A percentile compares a stretch with the other conserved stretches of the same genome.
Evolutionary conservation across 202 grass and related monocot genomes (phyloP).

Genomic region (Panicum virgatum): DNA sequence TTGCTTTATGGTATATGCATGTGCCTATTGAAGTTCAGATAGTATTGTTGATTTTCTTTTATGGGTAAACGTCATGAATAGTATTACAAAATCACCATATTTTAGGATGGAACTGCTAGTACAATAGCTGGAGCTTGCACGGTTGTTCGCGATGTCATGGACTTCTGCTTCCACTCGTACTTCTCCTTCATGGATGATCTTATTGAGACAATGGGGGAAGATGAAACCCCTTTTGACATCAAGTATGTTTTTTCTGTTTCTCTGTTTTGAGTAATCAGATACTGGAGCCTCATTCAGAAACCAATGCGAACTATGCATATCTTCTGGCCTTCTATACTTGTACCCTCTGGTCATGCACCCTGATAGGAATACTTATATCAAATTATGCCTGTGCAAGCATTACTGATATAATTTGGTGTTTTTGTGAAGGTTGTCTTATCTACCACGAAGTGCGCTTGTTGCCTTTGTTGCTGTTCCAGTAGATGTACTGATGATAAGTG

Average conservation of each 20-base stretch:
- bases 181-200: conserved; percentile 93
- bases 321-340: background rate
- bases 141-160: conserved; percentile 71
- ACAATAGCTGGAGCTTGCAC: conserved; percentile 61
- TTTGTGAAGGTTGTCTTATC: conserved; percentile 55
- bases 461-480: conserved; percentile 55
- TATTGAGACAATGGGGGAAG: conserved; percentile 55
- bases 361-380: background rate
- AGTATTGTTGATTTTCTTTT: background rate
- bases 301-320: background rate
- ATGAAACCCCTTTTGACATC: conserved; percentile 69
- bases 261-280: conserved; percentile 5
- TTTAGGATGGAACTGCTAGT: conserved; percentile 66
- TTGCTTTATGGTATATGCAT: conserved; percentile 61
- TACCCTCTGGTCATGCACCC: background rate
- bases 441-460: conserved; percentile 59
- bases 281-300: background rate
- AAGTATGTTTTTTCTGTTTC: conserved; percentile 51
- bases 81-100: conserved; percentile 3
- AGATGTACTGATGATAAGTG: conserved; percentile 74
- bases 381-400: background rate
- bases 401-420: conserved; percentile 7
- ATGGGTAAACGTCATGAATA: background rate
- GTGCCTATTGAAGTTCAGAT: background rate
- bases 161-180: conserved; percentile 91